Evolutionary conservation across 768 basidiomycete genomes (phyloP), one percentile per base, ranked within the genome.

Genomic region (Termitomyces eurrhizus): DNA sequence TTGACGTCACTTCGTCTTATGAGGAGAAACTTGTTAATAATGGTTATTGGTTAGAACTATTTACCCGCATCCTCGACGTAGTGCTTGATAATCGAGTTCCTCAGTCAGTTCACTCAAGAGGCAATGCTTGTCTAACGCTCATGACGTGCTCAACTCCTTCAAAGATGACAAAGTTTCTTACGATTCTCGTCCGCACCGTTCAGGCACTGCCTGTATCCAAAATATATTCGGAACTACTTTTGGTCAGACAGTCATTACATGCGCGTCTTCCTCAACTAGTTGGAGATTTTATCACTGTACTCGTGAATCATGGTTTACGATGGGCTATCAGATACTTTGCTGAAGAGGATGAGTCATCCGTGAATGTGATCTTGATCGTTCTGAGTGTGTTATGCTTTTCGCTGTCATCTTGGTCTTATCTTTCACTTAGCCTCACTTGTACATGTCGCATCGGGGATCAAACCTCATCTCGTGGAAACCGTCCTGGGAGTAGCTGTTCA

Each of bases 381-480:
- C 69, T 84, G n/a, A 69, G 82, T 82, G 59, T 16, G 78, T 74
- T 7, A 41, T 33, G 41, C 41, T 60, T 49, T 48, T 35, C 50
- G 29, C 37, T 33, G 9, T 55, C 36, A 57, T 44, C 60, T n/a
- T 61, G 33, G 48, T 63, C 9, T 65, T 32, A 41, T 56, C 57
- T 44, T 57, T 51, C 33, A n/a, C 59, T 59, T 44, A 78, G 78
- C 63, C 37, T 62, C 52, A 1, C 68, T 80, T 41, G 59, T 77
- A 24, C 65, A 68, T 62, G 64, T 57, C 13, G 61, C 73, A 8
- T 57, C 74, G 2, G 65, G 67, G 21, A 66, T 82, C 37, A 88
- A 88, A 63, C 64, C 78, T 0, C 83, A 89, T 64, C 68, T 89
- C 9, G 85, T 84, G 1, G 94, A 97, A 61, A 87, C 91, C 1